Evolutionary conservation across 2,329 filamentous ascomycete species (phyloP).

Genomic region (Lithohypha guttulata): DNA sequence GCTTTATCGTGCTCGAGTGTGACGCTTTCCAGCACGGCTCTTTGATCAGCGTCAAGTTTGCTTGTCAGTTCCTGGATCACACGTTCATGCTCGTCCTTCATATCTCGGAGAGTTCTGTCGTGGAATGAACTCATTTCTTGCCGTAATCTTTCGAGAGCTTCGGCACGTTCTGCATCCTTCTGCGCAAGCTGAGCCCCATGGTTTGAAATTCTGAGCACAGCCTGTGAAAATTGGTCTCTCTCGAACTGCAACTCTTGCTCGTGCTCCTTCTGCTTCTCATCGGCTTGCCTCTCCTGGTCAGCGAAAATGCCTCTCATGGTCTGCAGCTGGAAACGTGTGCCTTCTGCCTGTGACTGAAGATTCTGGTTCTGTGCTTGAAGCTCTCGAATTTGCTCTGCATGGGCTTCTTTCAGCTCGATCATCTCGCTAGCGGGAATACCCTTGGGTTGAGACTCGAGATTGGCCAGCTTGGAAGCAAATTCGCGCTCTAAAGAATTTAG

Average conservation of each 20-base stretch:
- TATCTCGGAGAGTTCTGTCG: constrained; percentile 23
- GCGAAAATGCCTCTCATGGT: constrained; percentile 29
- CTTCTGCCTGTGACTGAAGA: constrained; percentile 14
- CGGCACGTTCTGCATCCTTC: constrained; percentile 7
- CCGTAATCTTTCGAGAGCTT: constrained; percentile 22
- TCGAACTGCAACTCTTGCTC: constrained; percentile 26
- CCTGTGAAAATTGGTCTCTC: constrained; percentile 27
- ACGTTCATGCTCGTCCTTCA: constrained; percentile 23
- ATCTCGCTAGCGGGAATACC: not conserved
- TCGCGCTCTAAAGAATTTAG: not conserved
- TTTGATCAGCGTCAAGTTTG: not conserved
- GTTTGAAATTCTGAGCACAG: constrained; percentile 28
- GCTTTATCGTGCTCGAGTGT: constrained; percentile 3
- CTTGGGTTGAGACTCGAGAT: constrained; percentile 5
- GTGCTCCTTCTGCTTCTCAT: constrained; percentile 29
- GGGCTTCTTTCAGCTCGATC: constrained; percentile 6
- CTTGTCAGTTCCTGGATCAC: constrained; percentile 20
- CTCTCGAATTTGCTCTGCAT: constrained; percentile 15
- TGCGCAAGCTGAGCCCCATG: constrained; percentile 23
- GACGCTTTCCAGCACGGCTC: not conserved
- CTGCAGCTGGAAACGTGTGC: constrained; percentile 24
- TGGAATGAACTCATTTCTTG: constrained; percentile 26
- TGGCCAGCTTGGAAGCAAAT: not conserved
- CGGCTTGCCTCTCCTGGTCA: constrained; percentile 28
- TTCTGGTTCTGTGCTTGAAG: constrained; percentile 16